Percentiles rank a stretch among this genome's conserved stretches.
Conservation (phyloP, 768 basidiomycete species). For the Tulasnella sp. region DNA sequence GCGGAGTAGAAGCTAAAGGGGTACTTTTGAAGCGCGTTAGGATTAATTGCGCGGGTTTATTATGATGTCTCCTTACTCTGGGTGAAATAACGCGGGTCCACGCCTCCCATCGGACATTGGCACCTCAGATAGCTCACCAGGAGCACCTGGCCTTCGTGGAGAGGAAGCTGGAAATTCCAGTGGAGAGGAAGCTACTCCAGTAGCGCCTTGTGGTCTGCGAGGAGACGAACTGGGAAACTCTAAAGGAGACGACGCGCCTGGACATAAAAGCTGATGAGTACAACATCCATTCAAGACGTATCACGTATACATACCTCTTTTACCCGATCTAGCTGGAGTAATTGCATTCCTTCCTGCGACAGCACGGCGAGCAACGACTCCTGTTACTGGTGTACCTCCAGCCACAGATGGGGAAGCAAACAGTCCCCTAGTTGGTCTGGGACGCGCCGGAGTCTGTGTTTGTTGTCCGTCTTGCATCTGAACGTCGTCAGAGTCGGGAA, state of each 20-base stretch:
- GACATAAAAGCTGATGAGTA: not conserved
- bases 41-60: no score
- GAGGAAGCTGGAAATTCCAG: no score
- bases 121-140: constrained; percentile 1
- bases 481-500: constrained; percentile 14
- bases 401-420: constrained; percentile 12
- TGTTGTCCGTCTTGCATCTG: not conserved
- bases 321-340: constrained; percentile 6
- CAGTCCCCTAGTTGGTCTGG: not conserved
- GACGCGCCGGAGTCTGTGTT: constrained; percentile 13
- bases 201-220: not conserved
- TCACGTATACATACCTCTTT: not conserved
- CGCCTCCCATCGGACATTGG: not conserved
- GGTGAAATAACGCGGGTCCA: constrained; percentile 10
- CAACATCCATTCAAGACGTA: no score
- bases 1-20: constrained; percentile 54
- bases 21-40: not conserved
- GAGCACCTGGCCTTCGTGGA: not conserved
- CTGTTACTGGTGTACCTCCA: constrained; percentile 10
- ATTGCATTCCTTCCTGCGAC: constrained; percentile 7
- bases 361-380: constrained; percentile 12
- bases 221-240: constrained; percentile 10
- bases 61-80: not conserved
- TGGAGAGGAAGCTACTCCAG: no score
- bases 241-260: constrained; percentile 6